Evolutionary conservation across 306 rosid genomes (phyloP).

Genomic region (Quercus robur): DNA sequence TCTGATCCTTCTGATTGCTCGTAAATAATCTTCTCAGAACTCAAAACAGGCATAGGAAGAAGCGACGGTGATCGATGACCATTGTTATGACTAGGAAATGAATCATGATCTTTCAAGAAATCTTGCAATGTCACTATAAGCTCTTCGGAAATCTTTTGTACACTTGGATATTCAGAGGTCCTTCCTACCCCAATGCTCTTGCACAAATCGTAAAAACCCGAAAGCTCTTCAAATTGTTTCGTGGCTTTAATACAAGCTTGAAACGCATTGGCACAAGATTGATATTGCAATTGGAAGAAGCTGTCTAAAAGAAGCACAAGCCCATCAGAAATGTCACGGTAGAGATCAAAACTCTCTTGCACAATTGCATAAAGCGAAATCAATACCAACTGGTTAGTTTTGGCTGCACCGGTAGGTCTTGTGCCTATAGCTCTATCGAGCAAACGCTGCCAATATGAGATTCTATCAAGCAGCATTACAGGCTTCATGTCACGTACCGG

Average conservation of each 20-base stretch:
- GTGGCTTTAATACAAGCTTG: conserved; percentile 69
- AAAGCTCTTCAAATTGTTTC: conserved; percentile 70
- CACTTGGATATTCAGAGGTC: conserved; percentile 79
- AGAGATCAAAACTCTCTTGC: conserved; percentile 76
- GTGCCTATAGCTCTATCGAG: conserved; percentile 70
- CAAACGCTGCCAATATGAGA: conserved; percentile 62
- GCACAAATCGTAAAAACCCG: conserved; percentile 55
- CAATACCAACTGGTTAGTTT: conserved; percentile 40
- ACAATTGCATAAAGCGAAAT: conserved; percentile 61
- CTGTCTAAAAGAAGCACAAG: conserved; percentile 64
- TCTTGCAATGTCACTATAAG: conserved; percentile 70
- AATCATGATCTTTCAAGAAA: conserved; percentile 73
- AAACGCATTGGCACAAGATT: conserved; percentile 52
- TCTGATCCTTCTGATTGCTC: conserved; percentile 33
- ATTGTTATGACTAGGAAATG: conserved; percentile 24
- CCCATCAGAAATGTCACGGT: conserved; percentile 67
- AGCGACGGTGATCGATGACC: conserved; percentile 18
- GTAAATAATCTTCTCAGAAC: conserved; percentile 13
- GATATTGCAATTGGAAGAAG: conserved; percentile 60
- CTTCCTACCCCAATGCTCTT: conserved; percentile 64
- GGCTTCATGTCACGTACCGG: conserved; percentile 70
- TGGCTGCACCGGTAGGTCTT: conserved; percentile 62
- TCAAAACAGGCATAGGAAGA: conserved; percentile 3
- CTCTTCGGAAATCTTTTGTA: conserved; percentile 73
- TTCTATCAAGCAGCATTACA: conserved; percentile 48